Evolutionary conservation across 1,139 yeast species (phyloP).

Genomic region (Blastobotrys malaysiensis): DNA sequence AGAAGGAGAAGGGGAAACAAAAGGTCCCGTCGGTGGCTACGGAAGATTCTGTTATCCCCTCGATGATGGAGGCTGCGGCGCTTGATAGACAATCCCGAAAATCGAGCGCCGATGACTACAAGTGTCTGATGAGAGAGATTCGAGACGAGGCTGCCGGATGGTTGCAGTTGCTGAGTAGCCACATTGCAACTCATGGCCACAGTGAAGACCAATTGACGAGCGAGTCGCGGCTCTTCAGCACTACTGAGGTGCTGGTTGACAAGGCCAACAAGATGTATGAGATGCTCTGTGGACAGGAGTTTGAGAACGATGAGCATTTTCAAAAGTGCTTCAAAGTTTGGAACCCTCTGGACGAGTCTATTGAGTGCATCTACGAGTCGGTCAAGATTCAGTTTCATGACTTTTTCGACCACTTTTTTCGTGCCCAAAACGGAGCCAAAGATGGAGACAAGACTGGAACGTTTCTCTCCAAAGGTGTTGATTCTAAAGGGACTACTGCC

Average conservation of each 20-base stretch:
- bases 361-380: background rate
- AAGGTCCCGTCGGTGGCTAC: no score
- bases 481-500: background rate
- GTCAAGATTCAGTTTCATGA: background rate
- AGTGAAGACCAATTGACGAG: background rate
- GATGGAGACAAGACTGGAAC: background rate
- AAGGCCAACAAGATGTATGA: background rate
- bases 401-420: background rate
- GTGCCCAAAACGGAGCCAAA: background rate
- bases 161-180: background rate
- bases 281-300: background rate
- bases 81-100: background rate
- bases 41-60: no score
- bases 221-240: background rate
- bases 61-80: background rate
- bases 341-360: background rate
- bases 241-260: background rate
- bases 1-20: background rate
- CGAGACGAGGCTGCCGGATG: background rate
- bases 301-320: background rate
- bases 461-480: background rate
- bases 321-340: background rate
- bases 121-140: background rate
- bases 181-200: background rate
- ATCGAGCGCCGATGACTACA: background rate